Evolutionary conservation across 73 alveolate genomes (phyloP).

Genomic region (Tetrahymena elliotti): DNA sequence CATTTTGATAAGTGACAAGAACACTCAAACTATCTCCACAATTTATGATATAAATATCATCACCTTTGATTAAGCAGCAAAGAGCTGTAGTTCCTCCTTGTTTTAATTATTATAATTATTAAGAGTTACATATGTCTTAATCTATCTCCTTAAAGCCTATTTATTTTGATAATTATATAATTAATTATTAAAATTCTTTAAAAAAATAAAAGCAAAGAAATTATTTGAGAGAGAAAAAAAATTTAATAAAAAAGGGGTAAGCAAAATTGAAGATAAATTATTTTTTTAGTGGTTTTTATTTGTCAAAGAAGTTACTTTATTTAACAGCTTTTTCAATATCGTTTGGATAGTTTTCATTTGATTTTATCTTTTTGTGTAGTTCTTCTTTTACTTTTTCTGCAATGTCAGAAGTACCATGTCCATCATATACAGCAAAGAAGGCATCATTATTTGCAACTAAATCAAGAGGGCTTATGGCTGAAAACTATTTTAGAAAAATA

Average conservation of each 20-base stretch:
- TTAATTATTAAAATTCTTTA: neutral
- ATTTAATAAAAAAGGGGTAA: neutral
- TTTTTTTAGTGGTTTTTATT: no score
- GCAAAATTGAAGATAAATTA: no score
- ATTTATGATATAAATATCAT: slow-evolving; percentile 9
- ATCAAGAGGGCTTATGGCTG: neutral
- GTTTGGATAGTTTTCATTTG: neutral
- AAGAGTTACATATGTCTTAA: neutral
- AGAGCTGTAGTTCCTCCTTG: slow-evolving; percentile 33
- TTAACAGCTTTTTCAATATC: neutral
- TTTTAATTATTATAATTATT: neutral
- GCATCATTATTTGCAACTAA: neutral
- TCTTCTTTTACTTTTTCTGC: neutral
- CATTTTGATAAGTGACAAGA: neutral
- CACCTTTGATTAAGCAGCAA: neutral
- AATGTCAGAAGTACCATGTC: neutral
- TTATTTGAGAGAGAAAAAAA: no score
- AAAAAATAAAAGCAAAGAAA: neutral
- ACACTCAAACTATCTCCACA: slow-evolving; percentile 27
- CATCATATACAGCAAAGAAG: neutral
- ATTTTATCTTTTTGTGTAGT: neutral
- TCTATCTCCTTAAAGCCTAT: neutral
- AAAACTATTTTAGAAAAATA: neutral
- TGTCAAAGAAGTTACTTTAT: neutral
- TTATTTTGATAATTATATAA: neutral